A percentile compares a stretch with the other conserved stretches of the same genome.
Conservation (phyloP, 2,329 filamentous ascomycete species). For the Fusarium euwallaceae region DNA sequence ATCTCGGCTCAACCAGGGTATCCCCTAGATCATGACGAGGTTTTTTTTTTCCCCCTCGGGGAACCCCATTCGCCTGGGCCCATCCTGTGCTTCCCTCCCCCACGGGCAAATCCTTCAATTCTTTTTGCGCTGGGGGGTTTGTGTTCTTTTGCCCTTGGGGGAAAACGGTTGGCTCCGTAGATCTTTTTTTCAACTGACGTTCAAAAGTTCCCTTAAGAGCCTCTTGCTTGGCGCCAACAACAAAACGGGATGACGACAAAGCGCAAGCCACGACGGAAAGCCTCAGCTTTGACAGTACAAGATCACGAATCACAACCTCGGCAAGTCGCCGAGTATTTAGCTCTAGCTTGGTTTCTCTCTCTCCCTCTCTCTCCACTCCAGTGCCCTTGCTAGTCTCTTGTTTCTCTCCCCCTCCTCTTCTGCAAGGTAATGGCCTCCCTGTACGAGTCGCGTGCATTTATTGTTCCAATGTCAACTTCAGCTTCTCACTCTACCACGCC, state of each 20-base stretch:
- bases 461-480: background rate
- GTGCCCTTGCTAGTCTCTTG: conserved; percentile 2
- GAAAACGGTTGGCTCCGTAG: background rate
- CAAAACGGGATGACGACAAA: background rate
- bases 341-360: background rate
- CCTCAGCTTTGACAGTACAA: background rate
- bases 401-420: background rate
- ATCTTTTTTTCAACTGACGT: background rate
- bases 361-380: background rate
- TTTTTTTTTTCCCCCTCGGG: background rate
- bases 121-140: background rate
- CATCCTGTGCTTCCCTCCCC: background rate
- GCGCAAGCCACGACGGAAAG: background rate
- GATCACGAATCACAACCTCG: conserved; percentile 13
- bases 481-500: background rate
- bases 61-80: conserved; percentile 3
- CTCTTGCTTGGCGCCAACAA: conserved; percentile 3
- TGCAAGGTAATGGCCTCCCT: conserved; percentile 1
- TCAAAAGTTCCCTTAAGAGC: conserved; percentile 2
- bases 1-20: background rate
- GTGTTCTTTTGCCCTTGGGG: background rate
- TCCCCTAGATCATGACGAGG: background rate
- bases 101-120: background rate
- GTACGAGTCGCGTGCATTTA: background rate
- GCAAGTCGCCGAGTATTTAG: background rate